These are phyloP conservation scores for Nakazawaea sp. DNA, from an alignment of 805 yeast genomes.

Conservation along the genomic window DNA sequence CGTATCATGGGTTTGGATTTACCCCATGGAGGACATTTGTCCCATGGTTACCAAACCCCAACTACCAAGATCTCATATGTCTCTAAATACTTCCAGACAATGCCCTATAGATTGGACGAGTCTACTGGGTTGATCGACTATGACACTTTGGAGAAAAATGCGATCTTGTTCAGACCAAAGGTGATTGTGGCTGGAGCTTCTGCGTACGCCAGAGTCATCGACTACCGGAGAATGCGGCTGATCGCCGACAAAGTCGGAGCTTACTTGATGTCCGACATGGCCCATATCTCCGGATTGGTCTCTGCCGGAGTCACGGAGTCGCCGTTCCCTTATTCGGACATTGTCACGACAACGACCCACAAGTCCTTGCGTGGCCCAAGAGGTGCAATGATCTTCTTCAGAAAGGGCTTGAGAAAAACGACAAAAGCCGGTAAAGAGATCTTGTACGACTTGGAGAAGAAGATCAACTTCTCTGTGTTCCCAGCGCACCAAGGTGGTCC, in stretches of 20 bases:
- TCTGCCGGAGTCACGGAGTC: slow-evolving; percentile 95
- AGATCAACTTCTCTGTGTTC: slow-evolving; percentile 97
- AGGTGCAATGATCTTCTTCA: slow-evolving; percentile 99
- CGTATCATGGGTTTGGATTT: slow-evolving; percentile 95
- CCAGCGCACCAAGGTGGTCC: slow-evolving; percentile 99
- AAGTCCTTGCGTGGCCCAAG: slow-evolving; percentile 99
- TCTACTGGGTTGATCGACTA: slow-evolving; percentile 94
- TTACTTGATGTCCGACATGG: slow-evolving; percentile 94
- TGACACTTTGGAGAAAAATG: slow-evolving; percentile 89
- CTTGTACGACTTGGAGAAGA: slow-evolving; percentile 84
- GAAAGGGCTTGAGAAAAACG: slow-evolving; percentile 87
- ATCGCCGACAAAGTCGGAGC: slow-evolving; percentile 98
- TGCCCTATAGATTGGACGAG: slow-evolving; percentile 94
- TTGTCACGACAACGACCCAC: slow-evolving; percentile 98
- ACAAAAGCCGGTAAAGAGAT: slow-evolving; percentile 91
- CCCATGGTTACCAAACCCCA: slow-evolving; percentile 97
- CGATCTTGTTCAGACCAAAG: slow-evolving; percentile 90
- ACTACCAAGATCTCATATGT: slow-evolving; percentile 91
- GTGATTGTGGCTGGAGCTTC: slow-evolving; percentile 96
- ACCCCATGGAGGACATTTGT: slow-evolving; percentile 98
- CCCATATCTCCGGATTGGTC: slow-evolving; percentile 93
- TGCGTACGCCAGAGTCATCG: slow-evolving; percentile 94
- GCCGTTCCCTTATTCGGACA: slow-evolving; percentile 95
- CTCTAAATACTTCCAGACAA: slow-evolving; percentile 94
- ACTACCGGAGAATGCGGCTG: slow-evolving; percentile 92